Evolutionary conservation across 2,329 filamentous ascomycete species (phyloP), one percentile per base, ranked within the genome.

Genomic region (Colletotrichum filicis): DNA sequence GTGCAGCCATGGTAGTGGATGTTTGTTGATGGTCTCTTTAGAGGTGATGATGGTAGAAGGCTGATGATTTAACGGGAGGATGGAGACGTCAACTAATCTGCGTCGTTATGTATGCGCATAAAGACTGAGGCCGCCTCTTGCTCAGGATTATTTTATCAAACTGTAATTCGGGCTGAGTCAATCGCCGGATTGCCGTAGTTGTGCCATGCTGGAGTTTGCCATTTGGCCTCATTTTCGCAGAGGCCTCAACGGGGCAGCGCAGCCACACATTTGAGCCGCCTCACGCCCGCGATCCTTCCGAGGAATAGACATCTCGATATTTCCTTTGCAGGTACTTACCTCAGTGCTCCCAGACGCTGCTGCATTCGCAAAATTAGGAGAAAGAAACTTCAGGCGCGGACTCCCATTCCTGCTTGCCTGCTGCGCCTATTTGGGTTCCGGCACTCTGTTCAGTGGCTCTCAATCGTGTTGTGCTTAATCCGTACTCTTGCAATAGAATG

Each of bases 141-240:
- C 6, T 35, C 6, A 19, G 19, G 1, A 11, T 35, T 35, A 6
- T 19, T 35, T 12, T 35, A 9, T 19, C 7, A 5, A 42, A 42
- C 6, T 7, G 19, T 49, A 49, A n/a, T 49, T 49, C 26, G n/a
- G 42, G 14, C 19, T 53, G 46, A 53, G 26, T 26, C 46, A 28
- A 53, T 24, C 28, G 26, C 12, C 22, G 46, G 28, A 22, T 22
- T 22, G 26, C 12, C 3, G 26, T 42, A 42, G 53, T 7, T 56
- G 24, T 11, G 16, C 16, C 53, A 16, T 56, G 42, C 8, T 49
- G 28, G 16, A 30, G 14, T 8, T 8, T 19, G 7, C 8, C 22
- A 24, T 63, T 63, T 63, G 60, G 60, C 60, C 60, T 63, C 60
- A 63, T n/a, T 63, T 53, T n/a, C 6, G 59, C 9, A 28, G 59